These are phyloP conservation scores for Suillus americanus DNA, from an alignment of 768 basidiomycete genomes.

Conservation along the genomic window DNA sequence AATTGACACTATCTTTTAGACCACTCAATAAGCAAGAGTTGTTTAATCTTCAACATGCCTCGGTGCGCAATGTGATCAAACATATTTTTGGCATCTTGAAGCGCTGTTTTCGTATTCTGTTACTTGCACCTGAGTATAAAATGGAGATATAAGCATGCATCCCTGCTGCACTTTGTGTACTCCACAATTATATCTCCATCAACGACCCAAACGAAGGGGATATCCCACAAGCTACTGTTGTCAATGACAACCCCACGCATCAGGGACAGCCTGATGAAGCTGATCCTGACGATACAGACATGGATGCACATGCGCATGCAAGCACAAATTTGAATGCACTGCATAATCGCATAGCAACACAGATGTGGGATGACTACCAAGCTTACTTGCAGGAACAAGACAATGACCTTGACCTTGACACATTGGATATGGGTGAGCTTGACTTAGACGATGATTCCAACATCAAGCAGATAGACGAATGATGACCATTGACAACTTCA, in stretches of 20 bases:
- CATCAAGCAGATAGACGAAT: neutral
- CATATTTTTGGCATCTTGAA: slow-evolving; percentile 41
- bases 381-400: neutral
- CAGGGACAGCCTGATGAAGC: neutral
- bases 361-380: neutral
- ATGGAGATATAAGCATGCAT: slow-evolving; percentile 23
- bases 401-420: neutral
- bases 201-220: neutral
- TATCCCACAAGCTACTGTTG: neutral
- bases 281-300: neutral
- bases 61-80: slow-evolving; percentile 32
- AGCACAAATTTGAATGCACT: neutral
- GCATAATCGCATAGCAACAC: neutral
- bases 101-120: slow-evolving; percentile 20
- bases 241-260: neutral
- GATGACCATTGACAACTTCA: neutral
- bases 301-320: neutral
- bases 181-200: slow-evolving; percentile 16
- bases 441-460: neutral
- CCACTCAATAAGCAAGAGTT: no score
- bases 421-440: neutral
- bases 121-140: slow-evolving; percentile 16
- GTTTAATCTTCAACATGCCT: no score
- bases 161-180: slow-evolving; percentile 19
- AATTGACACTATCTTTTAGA: no score